A percentile compares a stretch with the other conserved stretches of the same genome.
Evolutionary conservation across 176 grass and related monocot genomes (phyloP).

Genomic region (Oryza brachyantha): DNA sequence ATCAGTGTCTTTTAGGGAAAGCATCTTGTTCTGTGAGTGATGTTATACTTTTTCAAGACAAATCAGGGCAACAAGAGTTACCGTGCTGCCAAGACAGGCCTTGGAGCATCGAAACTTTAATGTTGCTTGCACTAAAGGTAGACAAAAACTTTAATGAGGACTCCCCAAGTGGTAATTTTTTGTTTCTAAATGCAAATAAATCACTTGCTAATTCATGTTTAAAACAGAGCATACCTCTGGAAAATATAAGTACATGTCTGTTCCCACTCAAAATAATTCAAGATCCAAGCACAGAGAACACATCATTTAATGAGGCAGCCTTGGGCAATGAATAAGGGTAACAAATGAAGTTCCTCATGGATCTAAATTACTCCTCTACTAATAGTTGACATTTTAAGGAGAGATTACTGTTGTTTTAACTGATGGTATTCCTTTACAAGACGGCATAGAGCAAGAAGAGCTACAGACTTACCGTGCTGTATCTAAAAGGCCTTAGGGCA

Average conservation of each 20-base stretch:
- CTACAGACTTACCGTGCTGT: background rate
- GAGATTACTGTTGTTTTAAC: background rate
- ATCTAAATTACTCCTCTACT: background rate
- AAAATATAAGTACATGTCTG: background rate
- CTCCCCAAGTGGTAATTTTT: background rate
- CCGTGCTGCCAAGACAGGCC: background rate
- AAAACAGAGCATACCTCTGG: background rate
- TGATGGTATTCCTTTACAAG: background rate
- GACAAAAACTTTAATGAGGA: background rate
- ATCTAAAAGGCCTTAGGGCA: background rate
- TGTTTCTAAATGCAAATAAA: background rate
- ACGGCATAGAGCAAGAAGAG: background rate
- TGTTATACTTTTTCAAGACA: background rate
- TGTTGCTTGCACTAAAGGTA: background rate
- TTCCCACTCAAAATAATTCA: background rate
- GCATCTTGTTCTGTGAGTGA: background rate
- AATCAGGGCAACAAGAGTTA: background rate
- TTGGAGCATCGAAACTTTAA: background rate
- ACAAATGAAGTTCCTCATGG: background rate
- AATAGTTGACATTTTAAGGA: background rate
- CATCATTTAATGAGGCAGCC: constrained; percentile 11
- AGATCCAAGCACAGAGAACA: constrained; percentile 5
- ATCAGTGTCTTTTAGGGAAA: background rate
- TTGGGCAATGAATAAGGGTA: constrained; percentile 4
- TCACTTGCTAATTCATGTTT: background rate